These are phyloP conservation scores for Aspergillus proliferans DNA, from an alignment of 2,329 filamentous ascomycete species.

Conservation along the genomic window DNA sequence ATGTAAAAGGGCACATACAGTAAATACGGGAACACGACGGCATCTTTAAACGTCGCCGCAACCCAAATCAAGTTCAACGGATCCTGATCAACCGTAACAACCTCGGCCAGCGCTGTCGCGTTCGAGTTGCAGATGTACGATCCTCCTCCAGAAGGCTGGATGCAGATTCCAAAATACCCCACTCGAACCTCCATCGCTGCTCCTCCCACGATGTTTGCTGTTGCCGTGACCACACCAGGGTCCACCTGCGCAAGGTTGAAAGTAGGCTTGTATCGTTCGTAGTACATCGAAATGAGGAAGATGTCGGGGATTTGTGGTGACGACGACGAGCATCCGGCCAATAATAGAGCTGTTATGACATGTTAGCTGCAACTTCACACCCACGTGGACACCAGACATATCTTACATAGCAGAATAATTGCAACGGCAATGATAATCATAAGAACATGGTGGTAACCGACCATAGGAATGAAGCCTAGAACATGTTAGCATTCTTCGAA, in stretches of 20 bases:
- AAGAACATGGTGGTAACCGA: constrained; percentile 76
- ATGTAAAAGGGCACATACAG: constrained; percentile 57
- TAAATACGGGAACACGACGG: constrained; percentile 95
- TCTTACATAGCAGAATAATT: constrained; percentile 90
- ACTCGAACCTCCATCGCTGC: constrained; percentile 85
- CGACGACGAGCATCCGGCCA: constrained; percentile 94
- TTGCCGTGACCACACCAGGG: constrained; percentile 77
- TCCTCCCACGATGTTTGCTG: constrained; percentile 80
- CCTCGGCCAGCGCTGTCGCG: constrained; percentile 82
- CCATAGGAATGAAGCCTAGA: constrained; percentile 53
- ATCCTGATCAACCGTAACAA: constrained; percentile 85
- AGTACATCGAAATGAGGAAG: constrained; percentile 98
- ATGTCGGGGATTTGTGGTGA: constrained; percentile 92
- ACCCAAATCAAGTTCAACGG: constrained; percentile 97
- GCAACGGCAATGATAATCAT: constrained; percentile 94
- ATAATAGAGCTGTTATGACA: constrained; percentile 62
- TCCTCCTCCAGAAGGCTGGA: constrained; percentile 75
- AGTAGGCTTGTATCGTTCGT: constrained; percentile 73
- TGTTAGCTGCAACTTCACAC: constrained; percentile 15
- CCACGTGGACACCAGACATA: constrained; percentile 1
- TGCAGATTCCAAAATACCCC: constrained; percentile 96
- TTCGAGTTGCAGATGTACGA: constrained; percentile 96
- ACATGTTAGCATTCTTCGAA: constrained; percentile 6
- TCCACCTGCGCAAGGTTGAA: constrained; percentile 85
- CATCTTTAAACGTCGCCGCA: constrained; percentile 93